phyloP scores from a whole-genome alignment of 169 alveolate species.

The Miamiensis avidus region DNA sequence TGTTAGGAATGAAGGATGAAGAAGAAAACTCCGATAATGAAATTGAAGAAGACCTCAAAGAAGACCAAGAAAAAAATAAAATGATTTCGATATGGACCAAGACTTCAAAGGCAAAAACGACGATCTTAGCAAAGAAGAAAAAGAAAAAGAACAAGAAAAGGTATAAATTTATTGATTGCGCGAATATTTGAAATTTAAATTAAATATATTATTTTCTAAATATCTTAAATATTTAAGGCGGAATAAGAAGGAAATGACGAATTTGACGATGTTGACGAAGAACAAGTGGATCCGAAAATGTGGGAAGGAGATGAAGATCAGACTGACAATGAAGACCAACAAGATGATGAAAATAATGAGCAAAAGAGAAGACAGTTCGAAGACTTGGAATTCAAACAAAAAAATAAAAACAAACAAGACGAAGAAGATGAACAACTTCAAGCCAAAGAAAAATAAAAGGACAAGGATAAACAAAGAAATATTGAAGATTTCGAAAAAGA shows the following conservation, averaged over 20 bases:
- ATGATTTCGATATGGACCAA: constrained; percentile 69
- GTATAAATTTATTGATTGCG: constrained; percentile 66
- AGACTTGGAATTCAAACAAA: constrained; percentile 42
- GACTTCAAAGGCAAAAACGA: constrained; percentile 80
- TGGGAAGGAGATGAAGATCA: constrained; percentile 50
- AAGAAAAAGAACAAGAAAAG: constrained; percentile 74
- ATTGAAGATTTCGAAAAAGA: constrained; percentile 32
- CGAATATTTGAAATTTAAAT: no score
- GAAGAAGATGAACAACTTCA: constrained; percentile 43
- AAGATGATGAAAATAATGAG: constrained; percentile 48
- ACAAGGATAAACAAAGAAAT: constrained; percentile 55
- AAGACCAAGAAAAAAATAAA: constrained; percentile 62
- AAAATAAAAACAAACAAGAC: constrained; percentile 44
- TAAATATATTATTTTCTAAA: no score
- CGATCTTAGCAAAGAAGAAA: constrained; percentile 68
- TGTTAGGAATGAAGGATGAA: constrained; percentile 79
- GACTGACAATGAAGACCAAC: constrained; percentile 54
- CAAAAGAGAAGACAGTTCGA: constrained; percentile 38
- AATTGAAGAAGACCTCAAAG: constrained; percentile 55
- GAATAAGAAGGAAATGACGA: constrained; percentile 73
- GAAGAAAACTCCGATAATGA: constrained; percentile 63
- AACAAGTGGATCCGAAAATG: constrained; percentile 22
- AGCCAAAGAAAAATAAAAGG: constrained; percentile 54
- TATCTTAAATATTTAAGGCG: no score
- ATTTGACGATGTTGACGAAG: constrained; percentile 67